Conservation (phyloP, 345 rosid genomes). For the Kandelia obovata region DNA sequence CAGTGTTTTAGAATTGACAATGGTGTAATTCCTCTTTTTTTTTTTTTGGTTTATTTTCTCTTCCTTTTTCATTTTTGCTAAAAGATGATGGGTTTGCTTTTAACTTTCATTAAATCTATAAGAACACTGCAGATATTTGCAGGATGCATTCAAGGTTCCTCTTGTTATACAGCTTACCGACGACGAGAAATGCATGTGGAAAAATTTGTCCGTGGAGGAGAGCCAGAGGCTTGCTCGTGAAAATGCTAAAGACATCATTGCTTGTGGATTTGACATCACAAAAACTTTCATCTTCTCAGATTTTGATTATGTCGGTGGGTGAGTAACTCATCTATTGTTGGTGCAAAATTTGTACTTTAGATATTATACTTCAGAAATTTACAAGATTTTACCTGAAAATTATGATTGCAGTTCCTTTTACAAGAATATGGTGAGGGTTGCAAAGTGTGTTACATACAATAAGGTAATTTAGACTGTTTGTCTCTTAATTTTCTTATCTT, state of each 20-base stretch:
- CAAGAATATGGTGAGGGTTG: conserved; percentile 82
- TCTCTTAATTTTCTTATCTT: background rate
- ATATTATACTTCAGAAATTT: too few relatives aligned
- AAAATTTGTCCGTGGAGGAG: conserved; percentile 77
- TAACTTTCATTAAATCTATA: background rate
- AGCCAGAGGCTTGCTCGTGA: conserved; percentile 85
- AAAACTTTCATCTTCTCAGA: conserved; percentile 88
- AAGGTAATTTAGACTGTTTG: conserved; percentile 40
- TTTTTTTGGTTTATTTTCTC: background rate
- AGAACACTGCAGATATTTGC: conserved; percentile 49
- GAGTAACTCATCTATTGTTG: conserved; percentile 20
- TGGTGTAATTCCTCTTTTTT: too few relatives aligned
- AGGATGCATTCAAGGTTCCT: conserved; percentile 84
- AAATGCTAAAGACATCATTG: conserved; percentile 92
- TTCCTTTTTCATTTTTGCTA: too few relatives aligned
- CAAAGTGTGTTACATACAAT: conserved; percentile 80
- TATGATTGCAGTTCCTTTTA: conserved; percentile 65
- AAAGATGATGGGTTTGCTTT: background rate
- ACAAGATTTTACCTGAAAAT: background rate
- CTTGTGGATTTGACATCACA: conserved; percentile 85
- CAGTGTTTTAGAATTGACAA: background rate
- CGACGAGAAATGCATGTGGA: conserved; percentile 89
- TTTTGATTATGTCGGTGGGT: conserved; percentile 92
- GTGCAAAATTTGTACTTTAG: background rate
- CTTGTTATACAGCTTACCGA: conserved; percentile 86